phyloP scores from a whole-genome alignment of 257 asterid genomes.

The Apocynum venetum region DNA sequence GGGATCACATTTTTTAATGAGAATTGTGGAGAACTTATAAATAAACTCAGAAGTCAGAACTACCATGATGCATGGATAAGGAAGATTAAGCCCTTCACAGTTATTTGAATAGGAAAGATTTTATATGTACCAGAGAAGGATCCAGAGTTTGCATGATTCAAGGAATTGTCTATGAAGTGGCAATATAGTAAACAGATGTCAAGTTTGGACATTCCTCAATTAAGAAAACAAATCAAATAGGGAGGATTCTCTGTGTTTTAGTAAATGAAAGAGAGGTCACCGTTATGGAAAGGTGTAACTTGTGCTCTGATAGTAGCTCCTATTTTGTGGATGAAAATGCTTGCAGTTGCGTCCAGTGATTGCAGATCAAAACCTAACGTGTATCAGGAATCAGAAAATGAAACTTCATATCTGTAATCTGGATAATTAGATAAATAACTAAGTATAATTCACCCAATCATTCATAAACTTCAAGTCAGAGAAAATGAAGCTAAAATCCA shows the following conservation, averaged over 20 bases:
- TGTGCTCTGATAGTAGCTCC: constrained; percentile 17
- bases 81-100: background rate
- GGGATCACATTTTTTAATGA: background rate
- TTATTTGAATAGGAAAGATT: background rate
- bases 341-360: constrained; percentile 37
- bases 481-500: background rate
- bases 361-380: constrained; percentile 48
- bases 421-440: background rate
- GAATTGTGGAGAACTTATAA: background rate
- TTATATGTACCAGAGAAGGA: background rate
- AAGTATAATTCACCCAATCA: background rate
- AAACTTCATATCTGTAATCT: background rate
- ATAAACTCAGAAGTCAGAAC: background rate
- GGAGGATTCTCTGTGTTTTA: background rate
- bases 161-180: background rate
- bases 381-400: background rate
- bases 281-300: constrained; percentile 25
- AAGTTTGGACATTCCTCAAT: background rate
- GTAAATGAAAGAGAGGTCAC: constrained; percentile 19
- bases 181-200: background rate
- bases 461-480: background rate
- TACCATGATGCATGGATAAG: background rate
- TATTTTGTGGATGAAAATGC: constrained; percentile 29
- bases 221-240: background rate
- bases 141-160: background rate